Evolutionary conservation across 2,329 filamentous ascomycete genomes (phyloP), one percentile per base, ranked within the genome.

Genomic region (Lachnellula willkommii): DNA sequence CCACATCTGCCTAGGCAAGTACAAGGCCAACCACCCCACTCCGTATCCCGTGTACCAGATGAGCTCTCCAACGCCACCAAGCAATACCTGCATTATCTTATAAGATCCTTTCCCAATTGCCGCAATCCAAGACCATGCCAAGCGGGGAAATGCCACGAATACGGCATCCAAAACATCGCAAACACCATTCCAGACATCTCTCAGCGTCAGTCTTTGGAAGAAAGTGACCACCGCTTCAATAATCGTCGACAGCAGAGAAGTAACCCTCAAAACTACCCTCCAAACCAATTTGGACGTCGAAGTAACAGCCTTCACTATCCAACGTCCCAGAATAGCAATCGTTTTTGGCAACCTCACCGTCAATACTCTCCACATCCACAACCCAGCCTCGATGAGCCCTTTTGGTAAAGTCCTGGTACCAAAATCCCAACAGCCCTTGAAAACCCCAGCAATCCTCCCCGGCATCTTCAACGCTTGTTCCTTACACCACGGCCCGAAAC

Each of bases 181-280:
- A 32, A 75, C 58, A 20, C 72, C 73, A 50, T 73, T 63, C 65
- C 68, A 69, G 3, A 77, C 64, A 53, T 77, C 74, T n/a, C 58
- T 59, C n/a, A 73, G 57, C 4, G 72, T 76, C 53, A 75, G 68
- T 1, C 47, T 39, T 12, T 61, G 57, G 57, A 76, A 71, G 55
- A 71, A 73, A 3, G 62, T 63, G 3, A 72, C 14, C 1, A 72
- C 59, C 0, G 73, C 73, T 42, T 62, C 61, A 0, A 71, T 4
- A 1, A 64, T 58, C 1, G 74, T 77, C 48, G 75, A 73, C 1
- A 75, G 2, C 0, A 72, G 58, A 1, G 72, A 72, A 2, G 70
- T 53, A 1, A 70, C 15, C 36, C 64, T 64, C n/a, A 59, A 45
- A 5, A 69, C 49, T 4, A 68, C 63, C 15, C 68, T 43, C 26